These are phyloP conservation scores for Thelonectria olida DNA, from an alignment of 2,329 filamentous ascomycete genomes.

Conservation along the genomic window DNA sequence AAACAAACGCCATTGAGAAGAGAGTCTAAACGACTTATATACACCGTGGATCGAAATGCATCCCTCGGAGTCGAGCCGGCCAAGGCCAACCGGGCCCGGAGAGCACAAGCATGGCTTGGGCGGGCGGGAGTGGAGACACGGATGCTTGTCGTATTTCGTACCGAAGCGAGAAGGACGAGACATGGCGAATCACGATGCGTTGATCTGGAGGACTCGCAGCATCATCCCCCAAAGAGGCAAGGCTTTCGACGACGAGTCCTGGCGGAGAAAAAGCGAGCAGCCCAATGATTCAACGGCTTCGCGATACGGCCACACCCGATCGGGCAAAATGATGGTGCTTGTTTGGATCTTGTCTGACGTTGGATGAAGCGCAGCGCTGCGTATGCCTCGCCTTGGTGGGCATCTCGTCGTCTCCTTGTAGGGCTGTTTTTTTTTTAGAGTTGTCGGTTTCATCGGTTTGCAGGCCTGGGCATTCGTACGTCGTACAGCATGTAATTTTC, in stretches of 20 bases:
- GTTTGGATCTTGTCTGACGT: no score
- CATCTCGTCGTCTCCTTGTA: not conserved
- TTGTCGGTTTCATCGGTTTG: not conserved
- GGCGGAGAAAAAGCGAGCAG: not conserved
- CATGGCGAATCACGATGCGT: not conserved
- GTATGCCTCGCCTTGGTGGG: constrained; percentile 2
- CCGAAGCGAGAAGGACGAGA: not conserved
- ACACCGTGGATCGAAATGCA: not conserved
- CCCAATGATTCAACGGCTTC: constrained; percentile 17
- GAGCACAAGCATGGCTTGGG: constrained; percentile 1
- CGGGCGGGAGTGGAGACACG: constrained; percentile 10
- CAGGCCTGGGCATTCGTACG: not conserved
- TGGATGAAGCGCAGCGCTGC: not conserved
- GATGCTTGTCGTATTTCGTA: constrained; percentile 19
- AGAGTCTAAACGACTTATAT: constrained; percentile 17
- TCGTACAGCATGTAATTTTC: no score
- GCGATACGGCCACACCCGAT: constrained; percentile 16
- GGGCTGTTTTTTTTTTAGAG: not conserved
- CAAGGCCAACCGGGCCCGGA: constrained; percentile 5
- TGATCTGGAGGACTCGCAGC: constrained; percentile 9
- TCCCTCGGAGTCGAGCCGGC: constrained; percentile 8
- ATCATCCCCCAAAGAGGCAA: constrained; percentile 19
- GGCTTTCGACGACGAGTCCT: not conserved
- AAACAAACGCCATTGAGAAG: no score
- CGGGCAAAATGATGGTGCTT: not conserved